Evolutionary conservation across 2,329 filamentous ascomycete species (phyloP).

Genomic region (Alternaria rosae): DNA sequence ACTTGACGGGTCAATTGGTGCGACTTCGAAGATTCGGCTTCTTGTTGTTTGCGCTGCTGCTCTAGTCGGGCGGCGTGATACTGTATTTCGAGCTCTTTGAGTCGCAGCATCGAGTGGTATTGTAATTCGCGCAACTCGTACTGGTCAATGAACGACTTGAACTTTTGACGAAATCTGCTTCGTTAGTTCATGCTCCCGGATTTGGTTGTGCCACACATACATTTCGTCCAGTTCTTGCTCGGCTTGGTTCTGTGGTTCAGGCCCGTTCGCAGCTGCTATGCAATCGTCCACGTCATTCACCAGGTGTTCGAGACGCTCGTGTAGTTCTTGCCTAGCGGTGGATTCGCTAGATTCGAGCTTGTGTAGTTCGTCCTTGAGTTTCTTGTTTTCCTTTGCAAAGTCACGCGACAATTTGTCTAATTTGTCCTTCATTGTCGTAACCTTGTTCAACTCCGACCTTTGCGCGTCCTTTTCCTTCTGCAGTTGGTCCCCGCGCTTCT

Average conservation of each 20-base stretch:
- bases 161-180: constrained; percentile 71
- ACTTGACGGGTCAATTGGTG: constrained; percentile 90
- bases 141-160: constrained; percentile 95
- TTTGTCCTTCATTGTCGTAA: constrained; percentile 90
- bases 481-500: constrained; percentile 90
- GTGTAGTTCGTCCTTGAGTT: constrained; percentile 92
- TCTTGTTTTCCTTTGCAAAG: constrained; percentile 96
- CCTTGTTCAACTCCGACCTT: constrained; percentile 87
- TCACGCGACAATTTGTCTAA: constrained; percentile 95
- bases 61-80: constrained; percentile 89
- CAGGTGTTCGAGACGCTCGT: constrained; percentile 81
- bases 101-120: constrained; percentile 88
- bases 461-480: constrained; percentile 97
- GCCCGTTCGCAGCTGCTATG: constrained; percentile 84
- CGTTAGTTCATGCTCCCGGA: constrained; percentile 6
- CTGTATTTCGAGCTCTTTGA: constrained; percentile 95
- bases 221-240: constrained; percentile 90
- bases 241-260: constrained; percentile 75
- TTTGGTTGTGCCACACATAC: constrained; percentile 60
- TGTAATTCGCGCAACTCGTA: constrained; percentile 95
- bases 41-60: constrained; percentile 86
- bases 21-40: constrained; percentile 79
- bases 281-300: constrained; percentile 87
- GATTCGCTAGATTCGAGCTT: constrained; percentile 87
- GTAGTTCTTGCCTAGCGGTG: constrained; percentile 80